Evolutionary conservation across 371 early-diverging fungal genomes (phyloP), one percentile per base, ranked within the genome.

Genomic region (Umbelopsis sp.): DNA sequence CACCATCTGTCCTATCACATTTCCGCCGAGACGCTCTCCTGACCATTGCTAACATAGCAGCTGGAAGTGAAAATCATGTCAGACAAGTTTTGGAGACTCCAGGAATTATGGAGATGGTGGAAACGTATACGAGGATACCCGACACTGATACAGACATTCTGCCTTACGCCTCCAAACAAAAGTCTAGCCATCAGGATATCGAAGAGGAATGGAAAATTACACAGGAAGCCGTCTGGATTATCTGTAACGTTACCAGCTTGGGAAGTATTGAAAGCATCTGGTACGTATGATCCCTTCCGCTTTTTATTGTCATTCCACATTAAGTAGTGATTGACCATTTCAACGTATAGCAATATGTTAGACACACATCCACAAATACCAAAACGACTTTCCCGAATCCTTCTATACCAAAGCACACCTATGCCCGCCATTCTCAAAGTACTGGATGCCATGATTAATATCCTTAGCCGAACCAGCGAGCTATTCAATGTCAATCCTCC

Each of bases 191-290:
- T 29, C 29, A 73, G 37, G 25, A 70, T 16, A 68, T 51, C n/a
- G 65, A 67, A 6, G 80, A 76, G 41, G 88, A 86, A 62, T 87
- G 88, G 88, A 84, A 82, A 25, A 76, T 86, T 5, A 79, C 83
- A 12, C 80, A 74, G 9, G 88, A 87, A 62, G 81, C 86, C 0
- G 67, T 84, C 0, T 86, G 85, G 86, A 82, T 83, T 48, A 65
- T 86, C 9, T 82, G 83, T 65, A 87, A 87, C 52, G 70, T 86
- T 5, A 79, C 84, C 9, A 81, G 82, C 50, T 71, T 80, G 10
- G 78, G 82, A 11, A 77, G 71, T 38, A 74, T 76, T 52, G 53
- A 76, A 2, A 50, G 67, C 22, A 65, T 83, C 44, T 63, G 69
- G 79, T 79, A 77, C 52, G 67, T 35, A 44, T 29, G 64, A 37